Evolutionary conservation across 2,329 filamentous ascomycete genomes (phyloP).

Genomic region (Onygenales sp.): DNA sequence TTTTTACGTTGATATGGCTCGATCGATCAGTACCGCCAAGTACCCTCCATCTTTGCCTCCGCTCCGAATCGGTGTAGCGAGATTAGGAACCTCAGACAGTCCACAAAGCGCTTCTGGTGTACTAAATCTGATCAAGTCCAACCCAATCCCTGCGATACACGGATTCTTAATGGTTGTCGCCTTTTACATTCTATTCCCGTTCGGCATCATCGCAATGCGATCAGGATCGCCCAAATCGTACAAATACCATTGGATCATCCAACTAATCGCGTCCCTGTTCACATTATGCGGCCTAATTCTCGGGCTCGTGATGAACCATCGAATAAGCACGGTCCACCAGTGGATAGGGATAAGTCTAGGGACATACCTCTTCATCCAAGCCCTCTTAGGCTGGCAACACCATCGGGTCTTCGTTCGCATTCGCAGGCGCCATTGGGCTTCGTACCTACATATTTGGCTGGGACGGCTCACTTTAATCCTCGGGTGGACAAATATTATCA

Average conservation of each 20-base stretch:
- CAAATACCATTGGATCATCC: slow-evolving; percentile 1
- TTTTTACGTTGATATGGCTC: slow-evolving; percentile 1
- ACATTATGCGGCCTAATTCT: not conserved
- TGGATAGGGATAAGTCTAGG: not conserved
- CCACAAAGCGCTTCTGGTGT: not conserved
- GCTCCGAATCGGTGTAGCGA: not conserved
- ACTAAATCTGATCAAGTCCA: not conserved
- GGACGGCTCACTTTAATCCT: not conserved
- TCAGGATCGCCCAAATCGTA: not conserved
- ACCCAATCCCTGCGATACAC: not conserved
- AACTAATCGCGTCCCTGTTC: not conserved
- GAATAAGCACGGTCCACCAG: not conserved
- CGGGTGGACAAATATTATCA: not conserved
- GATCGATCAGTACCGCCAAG: not conserved
- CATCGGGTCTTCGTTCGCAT: not conserved
- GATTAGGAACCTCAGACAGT: not conserved
- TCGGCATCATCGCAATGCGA: not conserved
- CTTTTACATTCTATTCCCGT: slow-evolving; percentile 1
- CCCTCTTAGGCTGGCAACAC: not conserved
- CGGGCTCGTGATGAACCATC: not conserved
- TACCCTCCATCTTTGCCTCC: not conserved
- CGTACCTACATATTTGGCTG: not conserved
- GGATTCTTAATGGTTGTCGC: slow-evolving; percentile 1
- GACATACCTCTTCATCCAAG: not conserved
- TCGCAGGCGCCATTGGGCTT: not conserved